Conservation (phyloP, 1,284 basidiomycete genomes). For the Laetiporus sulphureus region DNA sequence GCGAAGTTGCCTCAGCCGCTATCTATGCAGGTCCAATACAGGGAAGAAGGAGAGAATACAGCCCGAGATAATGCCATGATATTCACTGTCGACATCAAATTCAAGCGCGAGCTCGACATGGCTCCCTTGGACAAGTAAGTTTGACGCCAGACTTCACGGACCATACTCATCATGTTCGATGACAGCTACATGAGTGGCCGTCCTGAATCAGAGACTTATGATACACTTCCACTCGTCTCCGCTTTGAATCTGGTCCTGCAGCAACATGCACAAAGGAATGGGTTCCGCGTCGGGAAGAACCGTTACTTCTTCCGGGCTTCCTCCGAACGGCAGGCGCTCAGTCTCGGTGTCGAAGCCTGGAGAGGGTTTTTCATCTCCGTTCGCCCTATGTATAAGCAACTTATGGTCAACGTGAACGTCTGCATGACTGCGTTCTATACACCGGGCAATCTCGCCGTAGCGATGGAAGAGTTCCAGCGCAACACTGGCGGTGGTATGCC, state of each 20-base stretch:
- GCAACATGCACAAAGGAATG: constrained; percentile 44
- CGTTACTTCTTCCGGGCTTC: constrained; percentile 51
- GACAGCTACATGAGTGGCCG: constrained; percentile 49
- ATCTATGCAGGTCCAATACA: constrained; percentile 39
- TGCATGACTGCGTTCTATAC: constrained; percentile 69
- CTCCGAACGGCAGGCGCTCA: constrained; percentile 25
- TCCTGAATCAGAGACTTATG: constrained; percentile 32
- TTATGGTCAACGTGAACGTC: constrained; percentile 70
- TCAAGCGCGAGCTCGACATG: constrained; percentile 38
- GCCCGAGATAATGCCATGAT: constrained; percentile 36
- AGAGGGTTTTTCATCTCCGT: constrained; percentile 66
- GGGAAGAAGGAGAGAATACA: constrained; percentile 45
- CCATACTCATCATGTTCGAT: constrained; percentile 20
- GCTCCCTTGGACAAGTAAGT: constrained; percentile 42
- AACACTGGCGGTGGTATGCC: constrained; percentile 42
- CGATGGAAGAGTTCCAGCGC: constrained; percentile 40
- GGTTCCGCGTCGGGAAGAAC: constrained; percentile 53
- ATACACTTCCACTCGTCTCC: constrained; percentile 47
- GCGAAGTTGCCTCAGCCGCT: constrained; percentile 51
- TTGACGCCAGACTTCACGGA: not conserved
- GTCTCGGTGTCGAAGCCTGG: constrained; percentile 47
- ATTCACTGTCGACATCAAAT: constrained; percentile 47
- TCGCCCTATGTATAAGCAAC: constrained; percentile 53
- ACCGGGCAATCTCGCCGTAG: constrained; percentile 53
- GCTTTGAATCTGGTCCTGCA: constrained; percentile 64